Evolutionary conservation across 495 filamentous ascomycete genomes (phyloP).

Genomic region (Cudoniella acicularis): DNA sequence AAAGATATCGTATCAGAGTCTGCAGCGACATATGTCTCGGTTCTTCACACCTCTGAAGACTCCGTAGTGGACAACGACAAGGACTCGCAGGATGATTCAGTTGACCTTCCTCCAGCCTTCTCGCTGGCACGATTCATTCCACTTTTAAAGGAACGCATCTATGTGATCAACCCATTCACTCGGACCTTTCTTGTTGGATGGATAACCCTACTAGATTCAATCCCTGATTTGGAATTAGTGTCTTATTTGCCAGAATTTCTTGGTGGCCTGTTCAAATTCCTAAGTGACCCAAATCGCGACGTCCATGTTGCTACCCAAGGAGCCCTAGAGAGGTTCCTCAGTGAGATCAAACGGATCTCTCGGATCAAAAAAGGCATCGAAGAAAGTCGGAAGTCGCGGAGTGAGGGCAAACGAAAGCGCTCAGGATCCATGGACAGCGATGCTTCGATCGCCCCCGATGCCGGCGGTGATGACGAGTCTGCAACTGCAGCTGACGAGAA

Average conservation of each 20-base stretch:
- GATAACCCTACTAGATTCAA: conserved; percentile 93
- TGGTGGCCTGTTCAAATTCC: conserved; percentile 83
- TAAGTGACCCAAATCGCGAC: conserved; percentile 87
- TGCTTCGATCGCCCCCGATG: conserved; percentile 38
- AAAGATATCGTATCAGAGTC: conserved; percentile 99
- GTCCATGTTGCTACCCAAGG: conserved; percentile 89
- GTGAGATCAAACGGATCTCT: conserved; percentile 92
- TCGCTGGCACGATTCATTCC: conserved; percentile 91
- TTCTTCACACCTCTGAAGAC: conserved; percentile 61
- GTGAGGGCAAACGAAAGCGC: conserved; percentile 61
- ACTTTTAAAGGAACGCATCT: conserved; percentile 85
- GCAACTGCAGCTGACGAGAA: conserved; percentile 56
- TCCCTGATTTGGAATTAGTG: conserved; percentile 94
- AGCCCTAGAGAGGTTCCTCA: conserved; percentile 87
- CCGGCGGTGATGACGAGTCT: conserved; percentile 47
- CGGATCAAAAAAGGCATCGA: conserved; percentile 87
- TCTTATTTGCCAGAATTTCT: conserved; percentile 89
- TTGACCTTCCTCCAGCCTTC: conserved; percentile 78
- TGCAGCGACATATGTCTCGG: conserved; percentile 89
- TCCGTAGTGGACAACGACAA: conserved; percentile 44
- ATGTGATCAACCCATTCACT: conserved; percentile 90
- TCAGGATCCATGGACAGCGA: conserved; percentile 62
- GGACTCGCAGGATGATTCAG: conserved; percentile 42
- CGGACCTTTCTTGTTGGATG: conserved; percentile 93
- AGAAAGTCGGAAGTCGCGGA: conserved; percentile 68